Conservation (phyloP, 208 protist species). For the Lotmaria passim region DNA sequence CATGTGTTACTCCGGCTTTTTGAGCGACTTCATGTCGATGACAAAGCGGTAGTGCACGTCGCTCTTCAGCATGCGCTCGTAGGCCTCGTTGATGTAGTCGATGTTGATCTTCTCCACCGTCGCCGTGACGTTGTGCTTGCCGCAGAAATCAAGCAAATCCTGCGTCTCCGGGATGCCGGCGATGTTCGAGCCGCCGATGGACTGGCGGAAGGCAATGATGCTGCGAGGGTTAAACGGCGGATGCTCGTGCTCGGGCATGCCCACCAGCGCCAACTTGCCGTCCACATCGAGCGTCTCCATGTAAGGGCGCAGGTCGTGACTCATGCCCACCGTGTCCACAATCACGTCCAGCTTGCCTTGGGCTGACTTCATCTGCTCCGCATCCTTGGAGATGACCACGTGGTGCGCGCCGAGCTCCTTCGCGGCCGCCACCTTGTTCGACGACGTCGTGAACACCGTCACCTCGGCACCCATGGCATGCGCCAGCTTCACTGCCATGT, state of each 20-base stretch:
- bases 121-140: conserved; percentile 66
- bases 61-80: conserved; percentile 68
- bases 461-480: conserved; percentile 85
- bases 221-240: background rate
- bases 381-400: conserved; percentile 61
- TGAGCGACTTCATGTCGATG: conserved; percentile 66
- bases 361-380: conserved; percentile 60
- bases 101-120: conserved; percentile 72
- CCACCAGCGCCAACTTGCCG: conserved; percentile 63
- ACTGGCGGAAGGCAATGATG: conserved; percentile 34
- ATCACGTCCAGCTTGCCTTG: conserved; percentile 59
- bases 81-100: conserved; percentile 76
- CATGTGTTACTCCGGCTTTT: too few relatives aligned
- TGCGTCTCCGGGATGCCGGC: conserved; percentile 78
- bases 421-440: conserved; percentile 56
- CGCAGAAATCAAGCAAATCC: conserved; percentile 89
- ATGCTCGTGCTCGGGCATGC: conserved; percentile 34
- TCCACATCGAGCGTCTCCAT: conserved; percentile 45
- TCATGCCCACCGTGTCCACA: conserved; percentile 64
- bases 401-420: conserved; percentile 74
- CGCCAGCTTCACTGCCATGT: conserved; percentile 90
- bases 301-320: conserved; percentile 61
- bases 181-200: conserved; percentile 60
- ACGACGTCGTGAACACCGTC: conserved; percentile 79
- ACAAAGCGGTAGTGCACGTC: conserved; percentile 83